phyloP scores from a whole-genome alignment of 78 protist genomes.

The Dictyostelium capitatum region DNA sequence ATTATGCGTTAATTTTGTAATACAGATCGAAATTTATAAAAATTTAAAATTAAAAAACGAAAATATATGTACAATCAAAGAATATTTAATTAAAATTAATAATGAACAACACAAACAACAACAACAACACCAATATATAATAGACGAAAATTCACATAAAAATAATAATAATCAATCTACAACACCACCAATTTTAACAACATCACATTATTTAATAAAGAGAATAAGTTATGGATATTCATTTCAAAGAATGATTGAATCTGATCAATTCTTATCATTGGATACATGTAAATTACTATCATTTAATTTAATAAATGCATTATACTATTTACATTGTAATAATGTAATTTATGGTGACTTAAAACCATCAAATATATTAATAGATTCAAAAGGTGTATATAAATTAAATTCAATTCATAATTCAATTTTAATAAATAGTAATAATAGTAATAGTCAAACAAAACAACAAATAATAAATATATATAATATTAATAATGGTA shows the following conservation, averaged over 20 bases:
- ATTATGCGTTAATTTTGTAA: no score
- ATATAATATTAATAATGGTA: neutral
- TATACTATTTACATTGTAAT: neutral
- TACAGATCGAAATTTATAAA: neutral
- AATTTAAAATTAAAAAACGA: conserved; percentile 4
- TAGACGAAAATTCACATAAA: neutral
- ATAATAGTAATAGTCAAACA: neutral
- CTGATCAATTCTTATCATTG: neutral
- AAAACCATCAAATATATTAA: conserved; percentile 14
- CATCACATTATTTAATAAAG: neutral
- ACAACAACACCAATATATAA: no score
- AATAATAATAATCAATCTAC: neutral
- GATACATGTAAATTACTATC: neutral
- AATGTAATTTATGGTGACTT: neutral
- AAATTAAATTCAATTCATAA: neutral
- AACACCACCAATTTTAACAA: neutral
- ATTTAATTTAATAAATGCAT: neutral
- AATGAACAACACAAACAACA: no score
- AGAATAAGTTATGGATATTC: neutral
- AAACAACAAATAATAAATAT: neutral
- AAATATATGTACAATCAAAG: neutral
- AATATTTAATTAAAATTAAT: neutral
- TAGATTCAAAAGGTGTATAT: neutral
- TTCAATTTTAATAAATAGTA: conserved; percentile 8
- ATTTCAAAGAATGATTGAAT: neutral